Evolutionary conservation across 2,329 filamentous ascomycete species (phyloP).

Genomic region (Trichoderma sp.): DNA sequence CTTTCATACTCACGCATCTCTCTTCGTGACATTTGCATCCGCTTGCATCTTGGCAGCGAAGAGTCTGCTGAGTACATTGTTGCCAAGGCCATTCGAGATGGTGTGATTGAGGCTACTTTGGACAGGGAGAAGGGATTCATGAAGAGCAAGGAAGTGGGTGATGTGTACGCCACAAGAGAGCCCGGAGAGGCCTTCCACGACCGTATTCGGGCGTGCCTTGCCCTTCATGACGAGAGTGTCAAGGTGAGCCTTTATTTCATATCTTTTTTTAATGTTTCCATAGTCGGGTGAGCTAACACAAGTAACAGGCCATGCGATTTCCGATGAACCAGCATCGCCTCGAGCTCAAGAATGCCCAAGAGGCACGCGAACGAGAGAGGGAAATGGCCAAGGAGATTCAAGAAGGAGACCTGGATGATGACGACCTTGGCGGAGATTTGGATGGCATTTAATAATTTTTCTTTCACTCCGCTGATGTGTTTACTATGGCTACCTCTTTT

Average conservation of each 20-base stretch:
- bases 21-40: slow-evolving; percentile 93
- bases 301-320: slow-evolving; percentile 86
- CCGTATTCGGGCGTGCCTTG: slow-evolving; percentile 86
- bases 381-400: slow-evolving; percentile 99
- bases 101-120: slow-evolving; percentile 91
- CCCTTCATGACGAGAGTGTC: slow-evolving; percentile 94
- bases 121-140: slow-evolving; percentile 95
- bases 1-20: slow-evolving; percentile 97
- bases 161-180: slow-evolving; percentile 93
- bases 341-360: slow-evolving; percentile 96
- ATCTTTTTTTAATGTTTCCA: neutral
- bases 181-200: slow-evolving; percentile 97
- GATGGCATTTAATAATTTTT: slow-evolving; percentile 73
- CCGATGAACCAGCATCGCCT: slow-evolving; percentile 98
- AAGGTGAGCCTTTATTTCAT: slow-evolving; percentile 61
- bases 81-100: slow-evolving; percentile 95
- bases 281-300: neutral
- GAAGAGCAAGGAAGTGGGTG: slow-evolving; percentile 96
- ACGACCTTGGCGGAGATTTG: slow-evolving; percentile 93
- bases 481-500: slow-evolving; percentile 19
- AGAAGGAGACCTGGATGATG: slow-evolving; percentile 94
- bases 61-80: slow-evolving; percentile 99
- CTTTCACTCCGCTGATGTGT: slow-evolving; percentile 17
- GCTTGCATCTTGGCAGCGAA: slow-evolving; percentile 87
- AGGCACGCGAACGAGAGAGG: slow-evolving; percentile 92